Evolutionary conservation across 257 asterid genomes (phyloP), one percentile per base, ranked within the genome.

Genomic region (Ophiorrhiza pumila): DNA sequence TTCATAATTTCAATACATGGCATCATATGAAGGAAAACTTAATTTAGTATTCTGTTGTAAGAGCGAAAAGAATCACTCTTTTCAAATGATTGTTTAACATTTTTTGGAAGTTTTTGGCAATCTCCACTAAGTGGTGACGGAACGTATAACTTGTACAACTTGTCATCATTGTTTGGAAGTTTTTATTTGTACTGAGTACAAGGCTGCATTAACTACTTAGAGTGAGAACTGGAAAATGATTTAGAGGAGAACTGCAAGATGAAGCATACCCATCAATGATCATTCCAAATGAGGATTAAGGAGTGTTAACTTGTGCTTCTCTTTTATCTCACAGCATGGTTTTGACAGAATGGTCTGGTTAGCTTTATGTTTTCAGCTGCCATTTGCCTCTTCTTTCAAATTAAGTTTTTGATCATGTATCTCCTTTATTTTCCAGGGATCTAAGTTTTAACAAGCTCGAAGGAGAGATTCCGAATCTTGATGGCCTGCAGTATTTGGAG

Each of bases 371-470:
- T 32, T 70, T 70, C 27, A 42, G 13, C 52, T 50, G 18, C 32
- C 66, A 53, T 57, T 32, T 39, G 23, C 50, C 29, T 61, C 35
- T 47, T 22, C 47, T 18, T 63, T 37, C 31, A 37, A 63, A 32
- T 27, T 63, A 12, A 14, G 25, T 64, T 37, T 63, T 11, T 69
- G 55, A 62, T 66, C 42, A n/a, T 20, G 29, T 39, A 29, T 53
- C 68, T 41, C 39, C 69, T 46, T 77, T 72, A 15, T 64, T 57
- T 55, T 59, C 60, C 81, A 89, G 96, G 65, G 96, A 89, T 75
- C 76, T 89, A 72, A 89, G 92, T 64, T 85, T 89, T 71, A 89
- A 89, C 83, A 84, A 81, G 32, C 76, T 87, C 65, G 79, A 77
- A 60, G 92, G 96, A 63, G 72, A 27, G 71, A 73, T 85, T 67